Evolutionary conservation across 495 filamentous ascomycete genomes (phyloP).

Genomic region (Hyaloscypha finlandica): DNA sequence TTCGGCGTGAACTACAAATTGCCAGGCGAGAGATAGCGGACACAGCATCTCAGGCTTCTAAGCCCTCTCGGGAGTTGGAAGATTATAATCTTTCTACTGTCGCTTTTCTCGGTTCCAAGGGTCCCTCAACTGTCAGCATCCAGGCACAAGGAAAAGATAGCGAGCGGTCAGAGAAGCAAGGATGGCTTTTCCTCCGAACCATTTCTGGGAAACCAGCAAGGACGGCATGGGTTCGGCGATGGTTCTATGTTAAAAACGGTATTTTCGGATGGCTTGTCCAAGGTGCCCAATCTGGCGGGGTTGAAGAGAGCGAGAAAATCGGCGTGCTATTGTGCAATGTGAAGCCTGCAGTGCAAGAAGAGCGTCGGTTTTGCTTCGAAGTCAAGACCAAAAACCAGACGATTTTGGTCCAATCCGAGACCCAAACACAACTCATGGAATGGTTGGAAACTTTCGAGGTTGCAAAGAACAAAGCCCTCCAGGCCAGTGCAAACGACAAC

Average conservation of each 20-base stretch:
- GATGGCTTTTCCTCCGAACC: slow-evolving; percentile 86
- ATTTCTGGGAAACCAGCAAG: slow-evolving; percentile 85
- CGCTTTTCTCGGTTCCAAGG: slow-evolving; percentile 75
- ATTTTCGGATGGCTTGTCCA: slow-evolving; percentile 97
- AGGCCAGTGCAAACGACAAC: slow-evolving; percentile 63
- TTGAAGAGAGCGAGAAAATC: slow-evolving; percentile 94
- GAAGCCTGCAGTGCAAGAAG: slow-evolving; percentile 87
- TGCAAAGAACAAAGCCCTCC: slow-evolving; percentile 88
- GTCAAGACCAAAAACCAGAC: slow-evolving; percentile 97
- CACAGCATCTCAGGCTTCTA: slow-evolving; percentile 62
- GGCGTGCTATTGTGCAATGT: slow-evolving; percentile 92
- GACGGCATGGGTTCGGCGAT: slow-evolving; percentile 83
- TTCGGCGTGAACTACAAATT: slow-evolving; percentile 73
- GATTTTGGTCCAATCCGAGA: slow-evolving; percentile 89
- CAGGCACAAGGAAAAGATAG: slow-evolving; percentile 35
- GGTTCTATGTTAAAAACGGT: slow-evolving; percentile 94
- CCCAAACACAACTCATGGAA: slow-evolving; percentile 81
- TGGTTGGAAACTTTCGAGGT: slow-evolving; percentile 93
- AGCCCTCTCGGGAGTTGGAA: slow-evolving; percentile 88
- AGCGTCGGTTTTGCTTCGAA: slow-evolving; percentile 95
- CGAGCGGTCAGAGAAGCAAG: slow-evolving; percentile 73
- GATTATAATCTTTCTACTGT: slow-evolving; percentile 88
- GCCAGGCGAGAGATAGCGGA: slow-evolving; percentile 86
- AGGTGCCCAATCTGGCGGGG: slow-evolving; percentile 77
- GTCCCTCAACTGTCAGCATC: slow-evolving; percentile 57